These are phyloP conservation scores for Bocquillonia castaneifolia DNA, from an alignment of 441 rosid species.

Conservation along the genomic window DNA sequence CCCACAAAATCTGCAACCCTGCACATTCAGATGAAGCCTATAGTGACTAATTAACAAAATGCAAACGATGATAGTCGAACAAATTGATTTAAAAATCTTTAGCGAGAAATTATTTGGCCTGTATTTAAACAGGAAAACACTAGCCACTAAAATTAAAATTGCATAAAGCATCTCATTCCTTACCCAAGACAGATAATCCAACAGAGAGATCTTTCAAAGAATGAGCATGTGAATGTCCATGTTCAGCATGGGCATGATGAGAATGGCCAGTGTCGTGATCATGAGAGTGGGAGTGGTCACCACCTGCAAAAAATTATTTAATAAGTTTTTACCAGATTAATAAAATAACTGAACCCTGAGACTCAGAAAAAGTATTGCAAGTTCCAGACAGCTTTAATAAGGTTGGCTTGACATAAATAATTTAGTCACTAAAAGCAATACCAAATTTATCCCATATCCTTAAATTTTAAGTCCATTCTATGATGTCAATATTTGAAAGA, in stretches of 20 bases:
- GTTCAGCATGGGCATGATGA: constrained; percentile 42
- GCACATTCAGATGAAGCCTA: no score
- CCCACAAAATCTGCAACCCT: no score
- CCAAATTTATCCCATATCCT: background rate
- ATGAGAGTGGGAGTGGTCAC: constrained; percentile 64
- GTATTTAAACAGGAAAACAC: background rate
- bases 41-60: no score
- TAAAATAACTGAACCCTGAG: background rate
- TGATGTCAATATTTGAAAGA: background rate
- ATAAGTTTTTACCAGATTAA: constrained; percentile 13
- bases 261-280: constrained; percentile 45
- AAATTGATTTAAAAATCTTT: no score
- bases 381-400: background rate
- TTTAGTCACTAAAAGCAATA: background rate
- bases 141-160: background rate
- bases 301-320: constrained; percentile 49
- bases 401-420: background rate
- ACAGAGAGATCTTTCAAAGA: constrained; percentile 78
- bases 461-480: background rate
- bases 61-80: no score
- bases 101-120: no score
- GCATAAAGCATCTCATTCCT: constrained; percentile 22
- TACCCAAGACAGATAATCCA: constrained; percentile 80
- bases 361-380: background rate
- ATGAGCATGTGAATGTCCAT: constrained; percentile 54